Evolutionary conservation across 164 flowering plant genomes (phyloP), one percentile per base, ranked within the genome.

Genomic region (Malania oleifera): DNA sequence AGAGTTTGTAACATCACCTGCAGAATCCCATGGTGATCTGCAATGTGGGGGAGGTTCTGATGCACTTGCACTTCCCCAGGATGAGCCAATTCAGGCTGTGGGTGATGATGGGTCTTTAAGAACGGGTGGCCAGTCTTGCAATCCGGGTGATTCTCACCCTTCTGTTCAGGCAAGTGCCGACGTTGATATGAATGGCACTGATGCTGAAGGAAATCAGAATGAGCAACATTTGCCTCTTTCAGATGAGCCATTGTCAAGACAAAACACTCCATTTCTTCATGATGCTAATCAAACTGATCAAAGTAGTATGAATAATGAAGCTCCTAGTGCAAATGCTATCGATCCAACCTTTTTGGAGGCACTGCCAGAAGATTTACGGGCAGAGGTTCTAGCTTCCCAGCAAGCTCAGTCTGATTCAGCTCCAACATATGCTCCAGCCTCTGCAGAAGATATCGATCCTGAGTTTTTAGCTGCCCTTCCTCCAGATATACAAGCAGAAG

Each of bases 401-500:
- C 96, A 84, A 70, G 82, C 84, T 59, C 98, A 82, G 62, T 40
- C 92, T 54, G 82, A 78, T 56, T 82, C 74, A 48, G 76, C 88
- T 71, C 77, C 93, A 56, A 52, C 83, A 24, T 82, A 77, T 73
- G 77, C 74, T 19, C 89, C 95, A 13, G 91, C 92, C 61, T 64
- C 86, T 7, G 81, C 74, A 41, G 93, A 82, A 31, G 98, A 92
- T 57, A 89, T 92, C 64, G 98, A 92, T 74, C 96, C 96, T 29
- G 98, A 92, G 66, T 92, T 92, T 67, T 74, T 92, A 58, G 98
- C 98, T 58, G 98, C 98, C 25, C 86, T 92, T 37, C 98, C 98
- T 54, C 96, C 95, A 2, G 97, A 93, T 67, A 93, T 93, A 27
- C 98, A 86, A 67, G 91, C 95, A 29, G 98, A 93, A 78, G 97